Conservation (phyloP, 139 green algal genomes). For the Diplosphaera chodatii region DNA sequence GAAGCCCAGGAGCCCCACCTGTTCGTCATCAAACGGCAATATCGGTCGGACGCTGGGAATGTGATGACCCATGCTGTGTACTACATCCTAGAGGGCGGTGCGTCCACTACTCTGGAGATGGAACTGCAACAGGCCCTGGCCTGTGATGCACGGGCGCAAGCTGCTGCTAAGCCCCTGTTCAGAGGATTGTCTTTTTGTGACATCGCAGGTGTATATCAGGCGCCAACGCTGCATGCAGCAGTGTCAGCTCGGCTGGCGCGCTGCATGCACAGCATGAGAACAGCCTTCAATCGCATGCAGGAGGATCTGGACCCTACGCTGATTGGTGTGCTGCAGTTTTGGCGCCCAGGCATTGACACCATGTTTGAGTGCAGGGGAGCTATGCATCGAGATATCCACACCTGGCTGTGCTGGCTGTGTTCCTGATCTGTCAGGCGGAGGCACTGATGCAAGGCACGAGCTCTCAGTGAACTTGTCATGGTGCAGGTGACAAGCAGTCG, state of each 20-base stretch:
- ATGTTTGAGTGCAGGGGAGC: too few relatives aligned
- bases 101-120: too few relatives aligned
- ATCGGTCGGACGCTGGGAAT: constrained; percentile 18
- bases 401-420: too few relatives aligned
- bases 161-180: too few relatives aligned
- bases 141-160: too few relatives aligned
- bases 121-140: too few relatives aligned
- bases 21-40: constrained; percentile 77
- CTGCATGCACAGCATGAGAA: constrained; percentile 34
- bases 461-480: not conserved
- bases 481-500: not conserved
- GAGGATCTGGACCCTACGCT: constrained; percentile 38
- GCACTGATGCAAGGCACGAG: too few relatives aligned
- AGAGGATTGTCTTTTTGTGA: not conserved
- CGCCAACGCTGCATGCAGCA: constrained; percentile 62
- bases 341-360: too few relatives aligned
- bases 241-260: constrained; percentile 47
- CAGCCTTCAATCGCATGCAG: constrained; percentile 42
- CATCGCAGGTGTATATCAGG: constrained; percentile 56
- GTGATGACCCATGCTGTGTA: constrained; percentile 40
- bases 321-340: not conserved
- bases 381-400: too few relatives aligned
- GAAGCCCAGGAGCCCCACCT: constrained; percentile 65
- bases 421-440: too few relatives aligned
- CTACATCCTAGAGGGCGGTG: constrained; percentile 70